Base-by-base conservation (phyloP, 495 filamentous ascomycete species). In the Talaromyces stipitatus region DNA sequence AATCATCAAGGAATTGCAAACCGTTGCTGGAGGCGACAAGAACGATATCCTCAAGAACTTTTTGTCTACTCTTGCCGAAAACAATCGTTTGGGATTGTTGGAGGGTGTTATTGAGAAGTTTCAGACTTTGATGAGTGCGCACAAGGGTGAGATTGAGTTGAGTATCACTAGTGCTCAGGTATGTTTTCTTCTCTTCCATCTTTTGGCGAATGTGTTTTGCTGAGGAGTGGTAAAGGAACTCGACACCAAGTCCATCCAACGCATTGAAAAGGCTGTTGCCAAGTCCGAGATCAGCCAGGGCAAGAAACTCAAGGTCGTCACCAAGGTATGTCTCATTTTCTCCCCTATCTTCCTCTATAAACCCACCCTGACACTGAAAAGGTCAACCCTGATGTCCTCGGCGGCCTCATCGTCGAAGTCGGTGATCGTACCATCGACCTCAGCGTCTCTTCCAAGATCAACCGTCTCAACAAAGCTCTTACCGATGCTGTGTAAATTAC, bases 391-490 rank as follows among this genome's bases (percentile, higher is more conserved):
- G 92, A 96, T 41, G 94, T 97, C 66, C 73, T 95, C 57, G 94
- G 94, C 50, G 94, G 94, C 20, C 86, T 98, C 52, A 74, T 98
- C 60, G 94, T 98, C 66, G 92, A 98, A 74, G 89, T 98, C 64
- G 92, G 91, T 66, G 95, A 96, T 81, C 88, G 95, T 66, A 97
- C 94, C 68, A 94, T 98, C 68, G 94, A 98, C 75, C 87, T 97
- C 58, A 92, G 87, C 78, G 90, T 98, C 64, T 94, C 94, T 12
- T 78, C 89, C 68, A 94, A 90, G 84, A 88, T 98, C 75, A 80
- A 88, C 72, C 95, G 91, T 83, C 87, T 97, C 85, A 98, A 97
- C 88, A 98, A 98, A 86, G 86, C 96, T 69, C 86, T 98, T 66
- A 90, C 82, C 60, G 95, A 98, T 78, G 82, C 88, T 70, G 77